These are phyloP conservation scores for Colletotrichum spinosum DNA, from an alignment of 2,329 filamentous ascomycete genomes.

Conservation along the genomic window DNA sequence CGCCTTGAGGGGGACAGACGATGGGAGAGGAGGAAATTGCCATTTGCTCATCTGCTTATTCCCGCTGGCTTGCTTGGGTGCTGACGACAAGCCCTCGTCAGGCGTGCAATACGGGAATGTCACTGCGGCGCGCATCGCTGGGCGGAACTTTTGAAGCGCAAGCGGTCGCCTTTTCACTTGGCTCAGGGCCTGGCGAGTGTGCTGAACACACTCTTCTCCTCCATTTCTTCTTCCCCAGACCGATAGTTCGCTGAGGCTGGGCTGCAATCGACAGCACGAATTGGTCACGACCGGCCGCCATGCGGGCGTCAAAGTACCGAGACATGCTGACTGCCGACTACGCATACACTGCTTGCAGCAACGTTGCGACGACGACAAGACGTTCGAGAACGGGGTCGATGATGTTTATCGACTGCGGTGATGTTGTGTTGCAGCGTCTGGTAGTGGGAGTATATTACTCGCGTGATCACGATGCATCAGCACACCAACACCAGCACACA, in stretches of 20 bases:
- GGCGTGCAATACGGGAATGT: not conserved
- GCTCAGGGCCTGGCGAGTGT: not conserved
- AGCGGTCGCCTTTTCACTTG: not conserved
- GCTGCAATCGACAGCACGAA: not conserved
- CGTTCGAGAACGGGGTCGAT: not conserved
- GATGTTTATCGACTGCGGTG: not conserved
- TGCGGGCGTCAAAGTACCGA: conserved; percentile 1
- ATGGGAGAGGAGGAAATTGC: conserved; percentile 1
- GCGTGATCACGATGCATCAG: too few relatives aligned
- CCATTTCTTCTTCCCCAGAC: too few relatives aligned
- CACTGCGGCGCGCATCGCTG: not conserved
- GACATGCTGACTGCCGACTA: not conserved
- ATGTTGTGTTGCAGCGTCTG: not conserved
- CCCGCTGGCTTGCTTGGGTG: not conserved
- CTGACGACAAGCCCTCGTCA: not conserved
- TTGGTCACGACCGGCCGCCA: not conserved
- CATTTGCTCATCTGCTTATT: not conserved
- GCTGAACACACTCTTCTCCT: too few relatives aligned
- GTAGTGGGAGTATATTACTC: too few relatives aligned
- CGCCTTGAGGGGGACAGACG: not conserved
- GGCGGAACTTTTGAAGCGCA: not conserved
- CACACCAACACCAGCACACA: too few relatives aligned
- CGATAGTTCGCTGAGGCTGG: too few relatives aligned
- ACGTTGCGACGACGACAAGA: not conserved
- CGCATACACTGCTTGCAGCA: not conserved